Conservation (phyloP, 176 grass and related monocot species). For the Chrysopogon serrulatus region DNA sequence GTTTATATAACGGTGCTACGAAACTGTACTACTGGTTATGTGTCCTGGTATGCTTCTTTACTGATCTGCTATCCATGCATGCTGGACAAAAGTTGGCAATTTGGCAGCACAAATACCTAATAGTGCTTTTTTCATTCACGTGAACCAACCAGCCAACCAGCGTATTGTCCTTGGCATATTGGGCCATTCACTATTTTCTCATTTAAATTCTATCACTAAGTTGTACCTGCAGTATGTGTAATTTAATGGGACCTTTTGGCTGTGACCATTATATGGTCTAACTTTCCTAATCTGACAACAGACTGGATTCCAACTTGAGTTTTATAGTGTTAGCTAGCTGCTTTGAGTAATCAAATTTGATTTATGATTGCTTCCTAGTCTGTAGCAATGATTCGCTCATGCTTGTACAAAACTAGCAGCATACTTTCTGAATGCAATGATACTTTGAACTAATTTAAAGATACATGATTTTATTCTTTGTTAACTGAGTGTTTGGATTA, state of each 20-base stretch:
- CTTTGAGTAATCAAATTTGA: not conserved
- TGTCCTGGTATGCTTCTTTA: not conserved
- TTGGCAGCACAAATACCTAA: not conserved
- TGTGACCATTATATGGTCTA: not conserved
- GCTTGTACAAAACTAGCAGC: not conserved
- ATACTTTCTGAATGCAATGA: not conserved
- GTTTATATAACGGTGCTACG: not conserved
- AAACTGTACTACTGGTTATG: not conserved
- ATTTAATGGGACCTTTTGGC: not conserved
- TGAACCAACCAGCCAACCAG: not conserved
- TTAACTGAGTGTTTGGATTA: not conserved
- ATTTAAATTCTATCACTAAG: not conserved
- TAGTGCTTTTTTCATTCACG: not conserved
- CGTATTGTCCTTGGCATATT: not conserved
- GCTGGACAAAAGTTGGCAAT: not conserved
- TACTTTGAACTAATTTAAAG: not conserved
- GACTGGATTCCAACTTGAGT: not conserved
- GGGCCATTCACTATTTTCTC: not conserved
- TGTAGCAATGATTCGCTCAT: not conserved
- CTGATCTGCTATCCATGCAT: not conserved
- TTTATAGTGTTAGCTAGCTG: not conserved
- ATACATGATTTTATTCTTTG: not conserved
- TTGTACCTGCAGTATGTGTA: too few species aligned
- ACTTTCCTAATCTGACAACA: not conserved
- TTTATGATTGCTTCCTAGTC: not conserved